Percentiles rank a stretch among this genome's conserved stretches.
Evolutionary conservation across 2,329 filamentous ascomycete species (phyloP).

Genomic region (Stenocarpella maydis): DNA sequence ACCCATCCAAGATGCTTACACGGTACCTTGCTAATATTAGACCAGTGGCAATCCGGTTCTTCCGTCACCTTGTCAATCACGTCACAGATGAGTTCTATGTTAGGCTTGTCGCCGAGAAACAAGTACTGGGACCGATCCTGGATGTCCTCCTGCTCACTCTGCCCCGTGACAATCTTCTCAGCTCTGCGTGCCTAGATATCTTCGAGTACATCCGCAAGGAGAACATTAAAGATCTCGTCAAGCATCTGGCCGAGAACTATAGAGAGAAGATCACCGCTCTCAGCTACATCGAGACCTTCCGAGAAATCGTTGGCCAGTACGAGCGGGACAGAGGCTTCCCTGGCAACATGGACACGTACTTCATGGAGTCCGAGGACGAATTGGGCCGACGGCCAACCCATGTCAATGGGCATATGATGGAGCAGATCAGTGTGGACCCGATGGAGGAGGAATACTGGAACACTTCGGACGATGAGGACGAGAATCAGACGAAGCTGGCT

Average conservation of each 20-base stretch:
- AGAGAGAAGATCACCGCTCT: constrained; percentile 79
- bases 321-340: constrained; percentile 79
- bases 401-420: constrained; percentile 65
- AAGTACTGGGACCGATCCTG: constrained; percentile 83
- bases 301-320: constrained; percentile 76
- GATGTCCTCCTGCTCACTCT: constrained; percentile 85
- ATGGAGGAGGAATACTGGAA: constrained; percentile 96
- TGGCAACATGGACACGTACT: constrained; percentile 70
- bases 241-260: constrained; percentile 85
- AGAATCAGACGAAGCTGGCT: constrained; percentile 55
- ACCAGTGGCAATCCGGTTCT: constrained; percentile 88
- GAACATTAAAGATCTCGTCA: constrained; percentile 80
- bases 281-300: constrained; percentile 86
- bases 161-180: constrained; percentile 90
- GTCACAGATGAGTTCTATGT: constrained; percentile 88
- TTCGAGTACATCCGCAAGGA: constrained; percentile 91
- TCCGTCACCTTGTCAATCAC: constrained; percentile 83
- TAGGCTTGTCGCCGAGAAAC: constrained; percentile 81
- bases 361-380: constrained; percentile 74
- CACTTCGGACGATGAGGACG: constrained; percentile 85
- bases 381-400: constrained; percentile 52
- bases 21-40: constrained; percentile 37
- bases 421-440: constrained; percentile 76
- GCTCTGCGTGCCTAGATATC: constrained; percentile 91
- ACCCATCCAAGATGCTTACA: neutral